A percentile compares a stretch with the other conserved stretches of the same genome.
These are phyloP conservation scores for Dalbergia cultrata DNA, from an alignment of 306 rosid species.

Conservation along the genomic window DNA sequence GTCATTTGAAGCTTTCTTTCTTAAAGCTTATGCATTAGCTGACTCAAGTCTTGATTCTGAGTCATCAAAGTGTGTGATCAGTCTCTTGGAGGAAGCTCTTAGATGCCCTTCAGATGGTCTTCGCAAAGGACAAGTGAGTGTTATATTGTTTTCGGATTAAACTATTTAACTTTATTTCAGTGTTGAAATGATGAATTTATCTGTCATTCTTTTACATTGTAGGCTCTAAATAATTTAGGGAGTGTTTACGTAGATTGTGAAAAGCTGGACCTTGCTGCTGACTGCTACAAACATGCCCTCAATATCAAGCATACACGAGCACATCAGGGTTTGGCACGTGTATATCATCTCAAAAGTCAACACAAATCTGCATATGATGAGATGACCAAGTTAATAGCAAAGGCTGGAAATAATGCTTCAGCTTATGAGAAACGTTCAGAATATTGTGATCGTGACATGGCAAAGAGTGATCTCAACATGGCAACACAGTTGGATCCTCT, in stretches of 20 bases:
- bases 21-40: constrained; percentile 86
- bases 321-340: constrained; percentile 96
- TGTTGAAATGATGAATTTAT: constrained; percentile 41
- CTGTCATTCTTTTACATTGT: constrained; percentile 45
- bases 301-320: constrained; percentile 93
- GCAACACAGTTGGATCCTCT: constrained; percentile 86
- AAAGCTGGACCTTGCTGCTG: constrained; percentile 89
- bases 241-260: constrained; percentile 88
- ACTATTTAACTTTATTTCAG: constrained; percentile 31
- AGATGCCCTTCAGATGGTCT: constrained; percentile 96
- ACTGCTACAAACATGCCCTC: constrained; percentile 88
- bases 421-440: constrained; percentile 96
- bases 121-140: constrained; percentile 89
- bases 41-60: constrained; percentile 80
- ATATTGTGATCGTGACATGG: constrained; percentile 96
- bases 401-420: constrained; percentile 81
- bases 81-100: constrained; percentile 86
- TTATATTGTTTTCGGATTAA: constrained; percentile 27
- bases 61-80: constrained; percentile 73
- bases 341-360: constrained; percentile 77
- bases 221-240: constrained; percentile 93
- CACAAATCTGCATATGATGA: constrained; percentile 92
- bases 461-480: constrained; percentile 81
- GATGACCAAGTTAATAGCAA: constrained; percentile 93
- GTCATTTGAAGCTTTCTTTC: constrained; percentile 95